Conservation (phyloP, 768 basidiomycete genomes). For the Pulveroboletus ravenelii region DNA sequence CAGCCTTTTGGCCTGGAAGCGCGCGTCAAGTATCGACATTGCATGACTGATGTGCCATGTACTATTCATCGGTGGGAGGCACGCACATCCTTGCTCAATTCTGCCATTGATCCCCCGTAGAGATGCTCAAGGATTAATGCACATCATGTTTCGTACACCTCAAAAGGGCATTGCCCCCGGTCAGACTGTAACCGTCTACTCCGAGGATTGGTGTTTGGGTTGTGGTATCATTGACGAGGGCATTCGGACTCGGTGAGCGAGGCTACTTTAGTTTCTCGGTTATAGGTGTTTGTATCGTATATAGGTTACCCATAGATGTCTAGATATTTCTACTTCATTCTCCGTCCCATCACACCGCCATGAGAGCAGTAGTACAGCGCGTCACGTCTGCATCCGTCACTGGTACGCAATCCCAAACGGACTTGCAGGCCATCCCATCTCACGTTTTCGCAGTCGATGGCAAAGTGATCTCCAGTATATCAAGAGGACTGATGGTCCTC, state of each 20-base stretch:
- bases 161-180: constrained; percentile 72
- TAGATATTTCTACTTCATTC: not conserved
- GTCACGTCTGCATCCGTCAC: constrained; percentile 82
- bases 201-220: constrained; percentile 76
- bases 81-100: not conserved
- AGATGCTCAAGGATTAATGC: constrained; percentile 22
- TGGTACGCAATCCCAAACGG: constrained; percentile 40
- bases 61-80: constrained; percentile 44
- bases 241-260: constrained; percentile 5
- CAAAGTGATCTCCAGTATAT: constrained; percentile 75
- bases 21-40: constrained; percentile 63
- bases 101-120: constrained; percentile 13
- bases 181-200: constrained; percentile 74
- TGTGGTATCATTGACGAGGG: constrained; percentile 59
- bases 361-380: constrained; percentile 85
- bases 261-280: not conserved
- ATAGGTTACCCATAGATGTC: not conserved
- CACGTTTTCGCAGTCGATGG: constrained; percentile 58
- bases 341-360: constrained; percentile 23
- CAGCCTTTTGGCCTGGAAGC: constrained; percentile 43
- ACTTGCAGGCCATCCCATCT: not conserved
- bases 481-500: constrained; percentile 82
- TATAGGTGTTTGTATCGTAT: not conserved
- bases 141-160: constrained; percentile 52
- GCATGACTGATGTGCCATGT: constrained; percentile 54